Evolutionary conservation across 371 early-diverging fungal species (phyloP), one percentile per base, ranked within the genome.

Genomic region (Encephalitozoon intestinalis): DNA sequence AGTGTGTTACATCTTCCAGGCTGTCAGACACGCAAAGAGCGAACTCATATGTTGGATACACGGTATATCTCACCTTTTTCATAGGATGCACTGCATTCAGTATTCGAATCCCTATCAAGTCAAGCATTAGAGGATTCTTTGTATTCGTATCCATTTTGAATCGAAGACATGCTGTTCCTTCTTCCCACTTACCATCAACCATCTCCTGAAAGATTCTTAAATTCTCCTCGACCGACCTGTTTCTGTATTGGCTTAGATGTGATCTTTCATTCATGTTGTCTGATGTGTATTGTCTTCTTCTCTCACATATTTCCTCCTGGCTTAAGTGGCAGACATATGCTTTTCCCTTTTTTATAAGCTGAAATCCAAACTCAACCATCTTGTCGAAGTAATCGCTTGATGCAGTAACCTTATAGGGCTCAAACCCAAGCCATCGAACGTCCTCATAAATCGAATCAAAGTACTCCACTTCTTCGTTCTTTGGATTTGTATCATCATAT

Each of bases 31-130:
- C 87, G 82, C 98, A 97, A 83, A 96, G 96, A 3, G 97, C 94
- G 84, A 90, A 99, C 85, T 99, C 99, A 83, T 99, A 99, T 12
- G 97, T 96, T 43, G 98, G 99, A 85, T 97, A 99, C 81, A 97
- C 91, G 79, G 93, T 89, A 94, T 95, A 97, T 46, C 89, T 87
- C 15, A 91, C 93, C 8, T 97, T 94, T 67, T 94, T 90, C 81
- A 89, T 90, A 1, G 54, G 73, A 84, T 97, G 98, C 53, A 89
- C 89, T 2, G 93, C 88, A 79, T 91, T 91, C 58, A 94, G 78
- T 34, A 97, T 90, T 75, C 99, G 90, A 86, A 95, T 96, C 39
- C 97, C 97, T 49, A 97, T 91, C 80, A 95, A 85, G 82, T 99
- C 99, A 93, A 97, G 94, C 88, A 97, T 94, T 85, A 94, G 92